Base-by-base conservation (phyloP, 805 yeast genomes). In the Wickerhamomyces silvicola region DNA sequence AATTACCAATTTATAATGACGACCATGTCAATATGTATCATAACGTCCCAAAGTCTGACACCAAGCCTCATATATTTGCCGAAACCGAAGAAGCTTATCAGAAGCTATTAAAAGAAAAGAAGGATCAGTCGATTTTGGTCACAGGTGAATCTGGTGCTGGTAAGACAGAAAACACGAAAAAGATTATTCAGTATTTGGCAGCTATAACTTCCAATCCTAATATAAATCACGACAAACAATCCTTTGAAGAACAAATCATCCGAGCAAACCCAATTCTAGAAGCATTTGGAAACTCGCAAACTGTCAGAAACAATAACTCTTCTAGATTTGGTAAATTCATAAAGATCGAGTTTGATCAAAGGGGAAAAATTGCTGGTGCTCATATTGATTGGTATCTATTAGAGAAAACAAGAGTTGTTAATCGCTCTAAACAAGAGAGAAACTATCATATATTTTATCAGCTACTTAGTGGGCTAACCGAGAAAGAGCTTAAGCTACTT, bases 141-240 rank as follows among this genome's bases (percentile, higher is more conserved):
- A 92, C 98, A 0, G 99, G 99, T 42, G 99, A 92, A 54, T 81
- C 94, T 16, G 99, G 99, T 44, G 98, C 99, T 0, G 99, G 99
- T 32, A 92, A 92, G 54, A 92, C 99, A 0, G 98, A 92, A 60
- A 92, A 86, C 46, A 92, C 99, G 5, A 92, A 92, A 57, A 87
- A 83, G 52, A 87, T 92, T 34, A 81, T 92, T 38, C 97, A 88
- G 55, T 92, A 87, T 55, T 67, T 92, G 35, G 85, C 96, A 1
- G 77, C 85, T 7, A 78, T 85, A 18, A 75, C 94, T 2, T 51
- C 71, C 8, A 46, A 57, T 34, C 46, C 49, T 22, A 38, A 34
- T 11, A 28, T 32, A 7, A 38, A n/a, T n/a, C n/a, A 39, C 6
- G 24, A 22, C 10, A 24, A 41, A 39, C 26, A 48, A 35, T 65